Evolutionary conservation across 2,329 filamentous ascomycete genomes (phyloP).

Genomic region (Dothistroma septosporum): DNA sequence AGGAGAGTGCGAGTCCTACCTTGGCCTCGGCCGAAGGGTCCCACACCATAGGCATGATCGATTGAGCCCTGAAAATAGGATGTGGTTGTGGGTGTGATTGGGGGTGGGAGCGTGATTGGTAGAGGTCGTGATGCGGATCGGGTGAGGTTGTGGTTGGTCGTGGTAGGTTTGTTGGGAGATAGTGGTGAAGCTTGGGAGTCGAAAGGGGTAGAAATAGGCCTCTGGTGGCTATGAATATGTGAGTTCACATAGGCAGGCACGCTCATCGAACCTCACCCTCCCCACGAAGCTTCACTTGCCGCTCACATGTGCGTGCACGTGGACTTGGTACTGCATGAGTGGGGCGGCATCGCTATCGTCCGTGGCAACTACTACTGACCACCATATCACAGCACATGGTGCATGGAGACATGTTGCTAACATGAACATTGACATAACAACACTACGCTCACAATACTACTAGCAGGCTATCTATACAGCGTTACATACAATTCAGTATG

Average conservation of each 20-base stretch:
- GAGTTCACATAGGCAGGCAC: neutral
- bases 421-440: neutral
- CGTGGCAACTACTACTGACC: too few species aligned
- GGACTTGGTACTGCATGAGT: too few species aligned
- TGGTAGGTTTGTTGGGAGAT: neutral
- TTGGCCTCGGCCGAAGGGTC: slow-evolving; percentile 30
- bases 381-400: too few species aligned
- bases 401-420: too few species aligned
- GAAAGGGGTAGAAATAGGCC: neutral
- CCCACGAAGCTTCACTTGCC: neutral
- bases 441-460: neutral
- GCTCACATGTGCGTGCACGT: neutral
- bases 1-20: slow-evolving; percentile 15
- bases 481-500: neutral
- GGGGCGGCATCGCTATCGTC: too few species aligned
- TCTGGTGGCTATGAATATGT: neutral
- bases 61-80: too few species aligned
- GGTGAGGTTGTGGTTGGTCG: neutral
- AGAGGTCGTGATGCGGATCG: neutral
- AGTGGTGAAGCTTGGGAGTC: neutral
- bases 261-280: neutral
- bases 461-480: neutral
- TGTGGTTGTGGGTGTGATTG: neutral
- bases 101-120: neutral
- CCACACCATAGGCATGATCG: slow-evolving; percentile 34